A percentile compares a stretch with the other conserved stretches of the same genome.
phyloP scores from a whole-genome alignment of 306 rosid species.

The Trifolium dubium region DNA sequence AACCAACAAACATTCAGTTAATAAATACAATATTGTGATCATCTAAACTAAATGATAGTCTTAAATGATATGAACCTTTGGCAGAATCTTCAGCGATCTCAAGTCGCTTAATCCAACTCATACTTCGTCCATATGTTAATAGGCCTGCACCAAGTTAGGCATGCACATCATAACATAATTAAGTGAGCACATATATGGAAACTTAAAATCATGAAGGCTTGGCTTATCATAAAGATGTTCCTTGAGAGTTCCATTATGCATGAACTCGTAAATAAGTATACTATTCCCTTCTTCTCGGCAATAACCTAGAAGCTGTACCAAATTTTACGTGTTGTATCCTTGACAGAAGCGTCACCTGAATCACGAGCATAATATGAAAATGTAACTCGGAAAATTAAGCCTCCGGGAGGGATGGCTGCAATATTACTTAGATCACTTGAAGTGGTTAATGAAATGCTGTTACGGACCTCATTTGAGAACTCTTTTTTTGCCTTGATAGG shows the following conservation, averaged over 20 bases:
- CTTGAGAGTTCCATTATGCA: conserved; percentile 98
- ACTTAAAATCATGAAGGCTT: conserved; percentile 47
- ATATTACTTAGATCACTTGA: conserved; percentile 10
- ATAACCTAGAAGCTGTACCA: conserved; percentile 93
- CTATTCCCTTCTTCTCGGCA: conserved; percentile 79
- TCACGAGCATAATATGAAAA: conserved; percentile 9
- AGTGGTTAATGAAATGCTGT: conserved; percentile 39
- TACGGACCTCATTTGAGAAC: conserved; percentile 84
- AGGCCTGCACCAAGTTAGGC: conserved; percentile 61
- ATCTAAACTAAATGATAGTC: not conserved
- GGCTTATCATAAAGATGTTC: conserved; percentile 92
- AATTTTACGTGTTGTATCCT: conserved; percentile 94
- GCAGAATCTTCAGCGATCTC: conserved; percentile 97
- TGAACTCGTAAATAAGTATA: conserved; percentile 93
- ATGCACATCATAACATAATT: conserved; percentile 25
- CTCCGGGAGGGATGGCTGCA: not conserved
- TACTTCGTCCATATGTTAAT: conserved; percentile 67
- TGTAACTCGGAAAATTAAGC: not conserved
- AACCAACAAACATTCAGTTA: conserved; percentile 40
- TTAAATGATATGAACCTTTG: conserved; percentile 61
- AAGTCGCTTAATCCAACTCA: conserved; percentile 93
- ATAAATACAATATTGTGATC: not conserved
- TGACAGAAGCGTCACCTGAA: conserved; percentile 90
- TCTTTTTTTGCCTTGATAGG: conserved; percentile 97
- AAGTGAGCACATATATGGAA: conserved; percentile 18